Base-by-base conservation (phyloP, 768 basidiomycete species). In the Filobasidium wieringae region DNA sequence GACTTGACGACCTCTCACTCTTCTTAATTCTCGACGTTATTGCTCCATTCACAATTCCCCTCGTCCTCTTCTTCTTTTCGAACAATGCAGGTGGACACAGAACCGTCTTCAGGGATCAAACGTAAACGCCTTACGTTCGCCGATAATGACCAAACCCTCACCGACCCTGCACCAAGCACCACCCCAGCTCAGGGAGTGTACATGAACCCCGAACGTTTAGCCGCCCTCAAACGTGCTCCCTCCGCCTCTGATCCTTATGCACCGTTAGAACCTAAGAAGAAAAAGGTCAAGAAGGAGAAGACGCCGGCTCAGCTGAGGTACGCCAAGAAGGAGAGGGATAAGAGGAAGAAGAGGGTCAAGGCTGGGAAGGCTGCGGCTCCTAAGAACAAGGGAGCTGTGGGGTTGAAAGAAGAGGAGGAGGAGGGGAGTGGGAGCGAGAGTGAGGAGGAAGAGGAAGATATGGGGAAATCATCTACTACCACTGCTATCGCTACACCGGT, bases 241-340 rank as follows among this genome's bases (percentile, higher is more conserved):
- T 14, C 14, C n/a, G n/a, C n/a, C n/a, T n/a, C n/a, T n/a, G n/a
- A n/a, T n/a, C n/a, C n/a, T n/a, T n/a, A n/a, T n/a, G n/a, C n/a
- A n/a, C n/a, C n/a, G 4, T 47, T 27, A 5, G 43, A 27, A 22
- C 7, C 29, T 27, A 47, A 47, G 43, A 14, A 6, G 5, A 47
- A 47, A 26, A 47, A 47, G 43, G 43, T 47, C 43, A 47, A 47
- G n/a, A 47, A 47, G 43, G 43, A 47, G 43, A 85, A 85, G 74
- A 86, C 86, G 0, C 83, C 79, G 57, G 84, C 85, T 1, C 86
- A 87, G 70, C 73, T 81, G 64, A 77, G 83, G 59, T 87, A 89
- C 69, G 76, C 87, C 40, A 82, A 80, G 67, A 81, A 81, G 51
- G 89, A 89, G 75, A 81, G 81, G 62, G 78, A 80, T 51, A 78